A percentile compares a stretch with the other conserved stretches of the same genome.
Evolutionary conservation across 305 asterid genomes (phyloP).

Genomic region (Vinca major): DNA sequence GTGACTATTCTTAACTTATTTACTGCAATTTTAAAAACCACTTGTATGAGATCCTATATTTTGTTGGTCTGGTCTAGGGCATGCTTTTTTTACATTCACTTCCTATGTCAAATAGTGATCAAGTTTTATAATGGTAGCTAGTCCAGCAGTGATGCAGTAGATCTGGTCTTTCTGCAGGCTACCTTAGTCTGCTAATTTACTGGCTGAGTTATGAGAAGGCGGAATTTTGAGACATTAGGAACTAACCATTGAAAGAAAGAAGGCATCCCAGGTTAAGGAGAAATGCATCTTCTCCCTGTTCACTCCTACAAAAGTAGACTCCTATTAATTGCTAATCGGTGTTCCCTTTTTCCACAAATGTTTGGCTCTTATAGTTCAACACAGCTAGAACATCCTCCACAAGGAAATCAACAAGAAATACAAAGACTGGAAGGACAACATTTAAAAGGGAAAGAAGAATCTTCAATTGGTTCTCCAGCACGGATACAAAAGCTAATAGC

Average conservation of each 20-base stretch:
- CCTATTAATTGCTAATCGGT: background rate
- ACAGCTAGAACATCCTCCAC: background rate
- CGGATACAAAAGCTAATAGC: conserved; percentile 69
- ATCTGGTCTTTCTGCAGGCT: too few relatives aligned
- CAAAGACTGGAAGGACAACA: background rate
- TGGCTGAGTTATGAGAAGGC: too few relatives aligned
- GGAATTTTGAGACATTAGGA: background rate
- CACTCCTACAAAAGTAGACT: background rate
- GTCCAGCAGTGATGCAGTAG: too few relatives aligned
- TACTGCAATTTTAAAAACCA: too few relatives aligned
- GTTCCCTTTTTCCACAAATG: background rate
- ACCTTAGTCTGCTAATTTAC: too few relatives aligned
- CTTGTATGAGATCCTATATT: too few relatives aligned
- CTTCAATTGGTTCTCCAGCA: conserved; percentile 49
- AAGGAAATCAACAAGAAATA: background rate
- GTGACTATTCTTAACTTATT: too few relatives aligned
- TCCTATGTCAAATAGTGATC: too few relatives aligned
- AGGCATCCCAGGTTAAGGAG: background rate
- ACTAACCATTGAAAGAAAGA: background rate
- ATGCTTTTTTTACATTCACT: too few relatives aligned
- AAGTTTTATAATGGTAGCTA: too few relatives aligned
- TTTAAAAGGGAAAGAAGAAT: conserved; percentile 19
- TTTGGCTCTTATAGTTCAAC: background rate
- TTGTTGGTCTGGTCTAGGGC: too few relatives aligned
- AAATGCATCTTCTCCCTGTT: background rate